Base-by-base conservation (phyloP, 192 early-diverging fungal genomes). In the Coemansia sp. region DNA sequence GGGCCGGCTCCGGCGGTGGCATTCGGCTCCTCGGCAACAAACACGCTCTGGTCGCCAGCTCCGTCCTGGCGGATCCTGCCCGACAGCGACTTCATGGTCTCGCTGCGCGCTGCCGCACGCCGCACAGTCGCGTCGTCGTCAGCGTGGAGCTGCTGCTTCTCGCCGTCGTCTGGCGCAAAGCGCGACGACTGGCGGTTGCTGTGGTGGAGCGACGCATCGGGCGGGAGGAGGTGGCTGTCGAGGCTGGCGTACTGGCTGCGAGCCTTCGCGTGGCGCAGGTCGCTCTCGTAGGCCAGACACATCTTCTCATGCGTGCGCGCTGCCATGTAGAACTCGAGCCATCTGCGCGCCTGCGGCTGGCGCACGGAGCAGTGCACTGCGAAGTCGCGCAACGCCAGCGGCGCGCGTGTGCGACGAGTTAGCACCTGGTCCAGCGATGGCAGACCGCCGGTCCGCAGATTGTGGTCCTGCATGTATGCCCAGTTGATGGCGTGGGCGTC, bases 271-370 rank as follows among this genome's bases (percentile, higher is more conserved):
- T 82, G 80, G 21, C 80, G 71, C 60, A 82, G 62, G 65, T 82
- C 80, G 66, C 74, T 77, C 6, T 82, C 81, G 39, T 83, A 83
- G 2, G 75, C 81, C 32, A 78, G 68, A 22, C 82, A 84, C 82
- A 84, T 84, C 39, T 76, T 76, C 63, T 84, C 77, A 55, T 84
- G 82, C 0, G 82, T 80, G 11, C 77, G 71, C 21, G 77, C 82
- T 0, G 82, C 82, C 76, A 84, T 79, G 45, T 80, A 84, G n/a
- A 84, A 80, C 74, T 84, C 82, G 6, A 84, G 71, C 82, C 82
- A 84, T 18, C 82, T 63, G 12, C 77, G 70, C n/a, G 82, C 77
- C 66, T 84, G 81, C 49, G 81, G 81, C 73, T 83, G 81, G 10
- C 81, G 57, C 47, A 83, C 81, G 47, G 81, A 78, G 57, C 81